A percentile compares a stretch with the other conserved stretches of the same genome.
These are phyloP conservation scores for Pythium periplocum DNA, from an alignment of 352 stramenopile genomes.

Conservation along the genomic window DNA sequence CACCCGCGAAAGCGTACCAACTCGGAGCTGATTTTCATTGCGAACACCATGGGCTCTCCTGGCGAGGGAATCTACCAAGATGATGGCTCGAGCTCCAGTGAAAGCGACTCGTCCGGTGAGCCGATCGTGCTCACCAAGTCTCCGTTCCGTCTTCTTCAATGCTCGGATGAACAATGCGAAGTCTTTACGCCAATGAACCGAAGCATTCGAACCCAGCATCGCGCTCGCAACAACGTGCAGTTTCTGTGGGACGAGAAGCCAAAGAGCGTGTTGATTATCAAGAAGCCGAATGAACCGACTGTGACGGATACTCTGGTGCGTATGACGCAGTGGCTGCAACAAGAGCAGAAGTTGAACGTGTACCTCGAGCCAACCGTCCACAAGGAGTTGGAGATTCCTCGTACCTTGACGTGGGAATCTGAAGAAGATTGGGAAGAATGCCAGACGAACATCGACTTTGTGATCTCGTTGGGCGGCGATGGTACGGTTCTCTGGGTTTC, in stretches of 20 bases:
- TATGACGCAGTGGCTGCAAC: conserved; percentile 64
- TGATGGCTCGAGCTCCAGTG: conserved; percentile 26
- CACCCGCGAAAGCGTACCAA: conserved; percentile 65
- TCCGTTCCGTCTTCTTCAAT: conserved; percentile 77
- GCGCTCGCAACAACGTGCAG: conserved; percentile 84
- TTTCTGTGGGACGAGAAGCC: conserved; percentile 85
- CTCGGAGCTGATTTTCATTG: conserved; percentile 79
- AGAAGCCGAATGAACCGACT: conserved; percentile 82
- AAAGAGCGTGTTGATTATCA: conserved; percentile 81
- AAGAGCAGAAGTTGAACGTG: conserved; percentile 68
- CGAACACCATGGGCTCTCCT: conserved; percentile 67
- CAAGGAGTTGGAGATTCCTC: conserved; percentile 43
- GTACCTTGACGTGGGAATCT: conserved; percentile 62
- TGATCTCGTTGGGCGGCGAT: conserved; percentile 93
- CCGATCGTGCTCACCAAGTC: conserved; percentile 33
- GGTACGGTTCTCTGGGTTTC: conserved; percentile 89
- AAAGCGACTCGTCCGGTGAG: conserved; percentile 47
- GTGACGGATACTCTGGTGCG: conserved; percentile 67
- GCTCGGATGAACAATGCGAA: conserved; percentile 85
- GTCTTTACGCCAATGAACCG: conserved; percentile 84
- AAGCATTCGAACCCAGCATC: conserved; percentile 82
- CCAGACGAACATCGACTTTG: conserved; percentile 86
- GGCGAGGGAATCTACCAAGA: conserved; percentile 74
- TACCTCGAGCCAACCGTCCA: conserved; percentile 75
- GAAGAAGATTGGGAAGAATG: conserved; percentile 57